Evolutionary conservation across 2,329 filamentous ascomycete genomes (phyloP).

Genomic region (Cladosporium velox): DNA sequence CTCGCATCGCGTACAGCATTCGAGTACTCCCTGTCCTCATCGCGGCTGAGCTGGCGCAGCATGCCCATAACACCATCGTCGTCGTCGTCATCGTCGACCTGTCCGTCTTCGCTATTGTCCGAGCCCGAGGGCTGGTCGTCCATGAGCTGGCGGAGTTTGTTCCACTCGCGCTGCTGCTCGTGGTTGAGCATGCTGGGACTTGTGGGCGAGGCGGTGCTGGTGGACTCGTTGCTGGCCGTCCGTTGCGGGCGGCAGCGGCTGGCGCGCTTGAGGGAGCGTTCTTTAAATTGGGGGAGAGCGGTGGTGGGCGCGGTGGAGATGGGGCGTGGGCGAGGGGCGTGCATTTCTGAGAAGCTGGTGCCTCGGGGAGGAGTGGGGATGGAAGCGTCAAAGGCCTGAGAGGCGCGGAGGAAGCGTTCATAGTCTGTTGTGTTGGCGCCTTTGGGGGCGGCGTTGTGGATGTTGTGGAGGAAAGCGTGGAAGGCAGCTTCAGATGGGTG

Average conservation of each 20-base stretch:
- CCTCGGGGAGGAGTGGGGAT: neutral
- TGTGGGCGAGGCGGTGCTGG: neutral
- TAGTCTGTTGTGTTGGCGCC: constrained; percentile 3
- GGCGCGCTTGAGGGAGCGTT: neutral
- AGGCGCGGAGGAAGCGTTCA: constrained; percentile 17
- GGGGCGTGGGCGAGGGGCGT: constrained; percentile 3
- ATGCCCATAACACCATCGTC: constrained; percentile 18
- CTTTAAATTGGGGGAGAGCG: neutral
- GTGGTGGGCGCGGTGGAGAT: constrained; percentile 4
- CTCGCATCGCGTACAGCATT: neutral
- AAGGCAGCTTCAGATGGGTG: constrained; percentile 11
- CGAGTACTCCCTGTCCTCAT: neutral
- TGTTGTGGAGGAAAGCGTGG: constrained; percentile 18
- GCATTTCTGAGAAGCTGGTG: constrained; percentile 1
- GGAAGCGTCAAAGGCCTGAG: constrained; percentile 18
- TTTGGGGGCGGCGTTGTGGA: constrained; percentile 6
- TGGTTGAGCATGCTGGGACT: constrained; percentile 1
- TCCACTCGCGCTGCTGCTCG: constrained; percentile 16
- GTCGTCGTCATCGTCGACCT: neutral
- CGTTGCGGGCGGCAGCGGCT: constrained; percentile 10
- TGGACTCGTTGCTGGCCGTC: neutral
- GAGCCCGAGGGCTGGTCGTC: neutral
- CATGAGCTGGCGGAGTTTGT: constrained; percentile 9
- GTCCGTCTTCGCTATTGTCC: neutral
- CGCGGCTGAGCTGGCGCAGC: constrained; percentile 14